Evolutionary conservation across 768 basidiomycete species (phyloP).

Genomic region (Austroboletus eburneus): DNA sequence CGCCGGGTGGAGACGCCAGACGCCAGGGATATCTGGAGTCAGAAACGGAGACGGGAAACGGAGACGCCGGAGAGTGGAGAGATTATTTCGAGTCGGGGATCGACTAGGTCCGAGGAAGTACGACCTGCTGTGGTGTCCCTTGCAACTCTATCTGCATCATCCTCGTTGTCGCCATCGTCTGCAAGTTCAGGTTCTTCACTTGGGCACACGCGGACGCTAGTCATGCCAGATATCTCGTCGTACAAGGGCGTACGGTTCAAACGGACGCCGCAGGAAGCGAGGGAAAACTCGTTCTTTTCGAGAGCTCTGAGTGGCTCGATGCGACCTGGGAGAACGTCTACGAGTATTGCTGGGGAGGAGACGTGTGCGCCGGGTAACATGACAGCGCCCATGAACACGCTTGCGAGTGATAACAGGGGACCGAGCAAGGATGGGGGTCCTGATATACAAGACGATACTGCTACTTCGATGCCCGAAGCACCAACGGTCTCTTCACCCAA

Average conservation of each 20-base stretch:
- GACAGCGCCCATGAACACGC: neutral
- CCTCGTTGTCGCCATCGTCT: neutral
- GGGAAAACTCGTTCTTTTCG: conserved; percentile 24
- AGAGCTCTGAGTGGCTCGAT: conserved; percentile 11
- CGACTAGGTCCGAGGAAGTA: neutral
- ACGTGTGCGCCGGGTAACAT: neutral
- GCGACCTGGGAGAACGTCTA: neutral
- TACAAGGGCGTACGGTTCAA: conserved; percentile 22
- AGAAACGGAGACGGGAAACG: neutral
- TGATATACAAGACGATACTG: conserved; percentile 7
- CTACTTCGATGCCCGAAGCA: neutral
- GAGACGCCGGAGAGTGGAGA: no score
- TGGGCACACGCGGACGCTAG: neutral
- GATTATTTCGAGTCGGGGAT: neutral
- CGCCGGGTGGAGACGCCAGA: conserved; percentile 6
- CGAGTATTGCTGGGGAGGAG: neutral
- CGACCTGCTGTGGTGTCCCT: neutral
- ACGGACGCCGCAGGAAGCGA: conserved; percentile 5
- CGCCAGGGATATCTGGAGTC: conserved; percentile 17
- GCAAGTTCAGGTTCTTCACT: neutral
- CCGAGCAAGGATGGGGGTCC: neutral
- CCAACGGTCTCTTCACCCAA: neutral
- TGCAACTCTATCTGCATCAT: neutral
- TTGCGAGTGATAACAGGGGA: neutral
- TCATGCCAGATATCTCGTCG: conserved; percentile 23